These are phyloP conservation scores for Dryadomyces sulphureus DNA, from an alignment of 2,329 filamentous ascomycete genomes.

Conservation along the genomic window DNA sequence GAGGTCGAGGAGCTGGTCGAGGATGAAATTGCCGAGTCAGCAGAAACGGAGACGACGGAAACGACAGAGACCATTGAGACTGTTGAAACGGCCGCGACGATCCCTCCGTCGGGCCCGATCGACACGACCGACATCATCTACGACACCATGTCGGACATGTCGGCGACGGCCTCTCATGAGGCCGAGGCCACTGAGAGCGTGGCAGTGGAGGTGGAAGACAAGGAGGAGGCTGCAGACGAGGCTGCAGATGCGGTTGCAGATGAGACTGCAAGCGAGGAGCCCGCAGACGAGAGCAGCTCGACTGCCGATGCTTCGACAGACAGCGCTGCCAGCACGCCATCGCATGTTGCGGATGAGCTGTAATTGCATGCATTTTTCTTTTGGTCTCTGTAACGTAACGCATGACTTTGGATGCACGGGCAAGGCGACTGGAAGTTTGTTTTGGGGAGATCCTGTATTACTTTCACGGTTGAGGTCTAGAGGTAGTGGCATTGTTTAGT, in stretches of 20 bases:
- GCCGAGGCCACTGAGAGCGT: not conserved
- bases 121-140: not conserved
- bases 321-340: no score
- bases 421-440: no score
- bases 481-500: no score
- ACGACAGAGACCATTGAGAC: conserved; percentile 9
- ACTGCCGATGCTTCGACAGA: not conserved
- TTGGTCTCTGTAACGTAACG: not conserved
- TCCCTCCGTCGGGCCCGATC: not conserved
- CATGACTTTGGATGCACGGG: no score
- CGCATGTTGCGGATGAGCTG: no score
- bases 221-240: not conserved
- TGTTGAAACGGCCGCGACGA: not conserved
- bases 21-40: not conserved
- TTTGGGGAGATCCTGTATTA: no score
- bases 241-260: not conserved
- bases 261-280: not conserved
- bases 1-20: not conserved
- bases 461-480: no score
- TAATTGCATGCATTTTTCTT: not conserved
- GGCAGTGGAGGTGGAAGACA: not conserved
- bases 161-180: not conserved
- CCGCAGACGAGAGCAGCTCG: not conserved
- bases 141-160: not conserved
- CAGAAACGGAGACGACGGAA: conserved; percentile 10